Evolutionary conservation across 257 asterid species (phyloP).

Genomic region (Gentiana dahurica): DNA sequence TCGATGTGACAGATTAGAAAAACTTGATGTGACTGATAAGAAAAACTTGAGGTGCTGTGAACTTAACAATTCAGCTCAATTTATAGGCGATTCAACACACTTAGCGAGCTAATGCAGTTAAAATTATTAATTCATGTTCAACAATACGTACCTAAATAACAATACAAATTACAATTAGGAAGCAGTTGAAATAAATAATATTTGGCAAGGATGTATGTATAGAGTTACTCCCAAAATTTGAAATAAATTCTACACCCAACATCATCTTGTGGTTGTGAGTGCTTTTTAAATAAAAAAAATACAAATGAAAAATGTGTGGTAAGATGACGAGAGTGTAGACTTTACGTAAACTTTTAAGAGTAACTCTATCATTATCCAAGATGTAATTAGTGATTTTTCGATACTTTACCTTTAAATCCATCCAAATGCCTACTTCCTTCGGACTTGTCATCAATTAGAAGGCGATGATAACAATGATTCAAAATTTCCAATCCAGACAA

Average conservation of each 20-base stretch:
- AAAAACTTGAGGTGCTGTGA: not conserved
- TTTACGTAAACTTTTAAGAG: too few relatives aligned
- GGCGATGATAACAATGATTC: constrained; percentile 19
- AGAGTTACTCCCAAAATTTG: too few relatives aligned
- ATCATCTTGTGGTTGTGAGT: too few relatives aligned
- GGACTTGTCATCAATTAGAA: constrained; percentile 13
- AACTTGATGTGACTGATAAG: too few relatives aligned
- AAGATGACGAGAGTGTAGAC: too few relatives aligned
- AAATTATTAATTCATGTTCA: constrained; percentile 21
- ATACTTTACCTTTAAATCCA: constrained; percentile 5
- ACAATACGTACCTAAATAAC: constrained; percentile 15
- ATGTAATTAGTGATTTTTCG: constrained; percentile 15
- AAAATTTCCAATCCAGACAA: constrained; percentile 13
- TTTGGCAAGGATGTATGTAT: constrained; percentile 23
- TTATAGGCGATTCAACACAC: constrained; percentile 20
- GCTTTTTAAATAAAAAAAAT: too few relatives aligned
- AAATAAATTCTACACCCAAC: too few relatives aligned
- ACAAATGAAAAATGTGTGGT: too few relatives aligned
- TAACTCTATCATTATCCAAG: too few relatives aligned
- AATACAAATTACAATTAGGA: constrained; percentile 14
- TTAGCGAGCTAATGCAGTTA: not conserved
- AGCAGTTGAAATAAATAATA: constrained; percentile 17
- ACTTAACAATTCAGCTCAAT: constrained; percentile 8
- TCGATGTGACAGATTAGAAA: too few relatives aligned
- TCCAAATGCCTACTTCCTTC: constrained; percentile 12